Base-by-base conservation (phyloP, 2,329 filamentous ascomycete genomes). In the Sordariomycetes sp. region DNA sequence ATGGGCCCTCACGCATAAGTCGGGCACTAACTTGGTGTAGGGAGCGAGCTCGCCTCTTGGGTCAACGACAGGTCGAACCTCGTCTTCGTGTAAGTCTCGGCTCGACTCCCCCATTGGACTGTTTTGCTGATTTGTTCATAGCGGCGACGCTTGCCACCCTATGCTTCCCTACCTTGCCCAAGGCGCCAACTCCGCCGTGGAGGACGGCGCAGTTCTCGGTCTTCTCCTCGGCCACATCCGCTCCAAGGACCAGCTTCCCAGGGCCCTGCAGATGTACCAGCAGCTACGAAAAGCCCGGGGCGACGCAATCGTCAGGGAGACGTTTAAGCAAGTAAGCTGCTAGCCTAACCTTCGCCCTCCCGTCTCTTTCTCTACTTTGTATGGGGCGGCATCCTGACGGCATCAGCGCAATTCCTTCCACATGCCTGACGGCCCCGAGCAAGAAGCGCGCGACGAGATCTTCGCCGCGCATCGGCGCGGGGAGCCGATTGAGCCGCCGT, bases 211-310 rank as follows among this genome's bases (percentile, higher is more conserved):
- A 4, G 53, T 53, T 7, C 59, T 65, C 2, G 63, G 60, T 12
- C 61, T 59, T 0, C 60, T 67, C 8, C 81, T 52, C 8, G 56
- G 56, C 0, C 71, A 75, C 2, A 69, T 85, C 10, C 67, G 70
- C 36, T 67, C 66, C 0, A 75, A 71, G 53, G 69, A 74, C 0
- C 72, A 78, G 32, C 59, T 83, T 1, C 72, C 73, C 0, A 68
- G 71, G n/a, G 74, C 70, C 0, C 64, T 76, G 20, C 63, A 62
- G 28, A 62, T 78, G 3, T 84, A 81, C 64, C 77, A 83, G 68
- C 65, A 72, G 48, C 66, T 82, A 52, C 72, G 80, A 59, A 82
- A 81, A 65, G 75, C 78, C 53, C 72, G 79, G 59, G 78, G 77
- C 36, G 52, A 53, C 32, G 52, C 51, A 24, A 57, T 53, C 28